Percentiles rank a stretch among this genome's conserved stretches.
Evolutionary conservation across 1,139 yeast genomes (phyloP).

Genomic region (Zygoascus hellenicus): DNA sequence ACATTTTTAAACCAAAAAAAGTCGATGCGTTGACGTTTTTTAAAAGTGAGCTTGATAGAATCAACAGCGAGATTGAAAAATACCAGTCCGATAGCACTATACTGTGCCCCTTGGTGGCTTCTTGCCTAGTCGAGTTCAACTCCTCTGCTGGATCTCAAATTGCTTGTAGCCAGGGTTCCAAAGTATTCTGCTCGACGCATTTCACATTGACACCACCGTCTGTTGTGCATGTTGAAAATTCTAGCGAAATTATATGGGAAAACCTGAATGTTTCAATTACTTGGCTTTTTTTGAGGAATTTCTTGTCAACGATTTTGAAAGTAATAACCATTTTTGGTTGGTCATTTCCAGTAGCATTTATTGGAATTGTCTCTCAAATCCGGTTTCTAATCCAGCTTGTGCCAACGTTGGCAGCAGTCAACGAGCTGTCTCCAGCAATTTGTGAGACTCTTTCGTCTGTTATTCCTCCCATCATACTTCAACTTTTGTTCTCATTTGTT

Average conservation of each 20-base stretch:
- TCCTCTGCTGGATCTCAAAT: constrained; percentile 29
- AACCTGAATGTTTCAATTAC: constrained; percentile 19
- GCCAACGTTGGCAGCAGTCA: constrained; percentile 57
- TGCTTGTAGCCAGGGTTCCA: constrained; percentile 28
- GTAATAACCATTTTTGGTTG: constrained; percentile 60
- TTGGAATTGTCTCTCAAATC: constrained; percentile 72
- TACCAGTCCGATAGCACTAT: constrained; percentile 19
- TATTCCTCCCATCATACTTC: constrained; percentile 61
- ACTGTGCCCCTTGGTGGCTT: constrained; percentile 21
- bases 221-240: constrained; percentile 23
- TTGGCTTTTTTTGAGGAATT: constrained; percentile 26
- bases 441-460: constrained; percentile 71
- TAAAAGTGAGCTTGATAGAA: constrained; percentile 23
- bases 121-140: constrained; percentile 33
- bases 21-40: constrained; percentile 22
- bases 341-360: constrained; percentile 84
- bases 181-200: constrained; percentile 3
- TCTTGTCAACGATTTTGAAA: constrained; percentile 48
- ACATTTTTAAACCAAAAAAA: neutral
- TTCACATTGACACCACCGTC: constrained; percentile 1
- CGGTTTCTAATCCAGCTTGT: constrained; percentile 56
- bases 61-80: constrained; percentile 24
- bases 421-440: constrained; percentile 51
- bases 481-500: constrained; percentile 61
- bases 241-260: constrained; percentile 30